A percentile compares a stretch with the other conserved stretches of the same genome.
Conservation (phyloP, 164 flowering plant species). For the Chimonanthus praecox region DNA sequence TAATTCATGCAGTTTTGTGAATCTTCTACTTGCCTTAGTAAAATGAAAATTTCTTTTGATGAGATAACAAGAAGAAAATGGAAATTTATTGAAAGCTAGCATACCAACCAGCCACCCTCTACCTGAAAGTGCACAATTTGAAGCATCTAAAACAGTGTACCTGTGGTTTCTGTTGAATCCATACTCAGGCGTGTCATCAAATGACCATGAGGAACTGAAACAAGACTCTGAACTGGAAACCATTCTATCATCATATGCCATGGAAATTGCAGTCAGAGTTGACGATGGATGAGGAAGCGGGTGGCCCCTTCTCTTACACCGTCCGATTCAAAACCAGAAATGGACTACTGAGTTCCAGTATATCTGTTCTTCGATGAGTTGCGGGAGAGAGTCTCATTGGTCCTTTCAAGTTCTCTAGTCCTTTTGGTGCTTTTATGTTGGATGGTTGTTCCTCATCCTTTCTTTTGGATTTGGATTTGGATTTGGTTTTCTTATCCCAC, state of each 20-base stretch:
- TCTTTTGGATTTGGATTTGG: constrained; percentile 27
- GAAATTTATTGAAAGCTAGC: background rate
- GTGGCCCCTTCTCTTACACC: constrained; percentile 31
- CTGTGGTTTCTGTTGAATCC: constrained; percentile 20
- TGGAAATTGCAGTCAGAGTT: constrained; percentile 15
- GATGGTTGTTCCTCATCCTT: constrained; percentile 25
- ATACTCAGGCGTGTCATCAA: constrained; percentile 47
- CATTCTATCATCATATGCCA: constrained; percentile 28
- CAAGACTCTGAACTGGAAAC: constrained; percentile 66
- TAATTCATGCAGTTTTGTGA: too few relatives aligned
- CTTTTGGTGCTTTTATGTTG: constrained; percentile 3
- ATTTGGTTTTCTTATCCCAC: constrained; percentile 43
- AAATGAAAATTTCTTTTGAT: background rate
- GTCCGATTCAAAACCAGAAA: constrained; percentile 49
- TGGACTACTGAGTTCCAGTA: constrained; percentile 10
- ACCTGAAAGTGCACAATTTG: constrained; percentile 3
- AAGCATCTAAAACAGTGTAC: constrained; percentile 11
- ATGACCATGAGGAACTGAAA: constrained; percentile 75
- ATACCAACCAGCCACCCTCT: background rate
- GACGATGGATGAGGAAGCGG: constrained; percentile 66
- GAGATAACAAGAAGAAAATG: background rate
- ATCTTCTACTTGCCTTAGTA: too few relatives aligned
- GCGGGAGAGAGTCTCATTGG: constrained; percentile 26
- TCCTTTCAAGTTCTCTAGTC: constrained; percentile 29
- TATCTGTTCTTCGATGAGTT: background rate